phyloP scores from a whole-genome alignment of 1,139 yeast species.

The Cylindricascospora bacillispora region DNA sequence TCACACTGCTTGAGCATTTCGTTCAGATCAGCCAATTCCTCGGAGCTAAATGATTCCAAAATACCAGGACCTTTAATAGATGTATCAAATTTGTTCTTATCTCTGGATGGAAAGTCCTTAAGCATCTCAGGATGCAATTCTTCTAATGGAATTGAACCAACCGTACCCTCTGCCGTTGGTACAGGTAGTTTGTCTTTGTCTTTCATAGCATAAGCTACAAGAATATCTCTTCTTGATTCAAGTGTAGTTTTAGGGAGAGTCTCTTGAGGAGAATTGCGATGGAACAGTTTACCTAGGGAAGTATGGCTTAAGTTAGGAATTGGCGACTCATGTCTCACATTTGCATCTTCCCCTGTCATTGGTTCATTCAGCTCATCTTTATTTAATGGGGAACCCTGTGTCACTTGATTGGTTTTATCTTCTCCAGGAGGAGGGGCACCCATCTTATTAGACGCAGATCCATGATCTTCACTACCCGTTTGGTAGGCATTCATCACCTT shows the following conservation, averaged over 20 bases:
- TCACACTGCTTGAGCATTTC: constrained; percentile 7
- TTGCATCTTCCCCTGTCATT: neutral
- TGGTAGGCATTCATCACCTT: constrained; percentile 6
- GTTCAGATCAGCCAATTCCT: constrained; percentile 7
- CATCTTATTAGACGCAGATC: neutral
- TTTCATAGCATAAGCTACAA: constrained; percentile 18
- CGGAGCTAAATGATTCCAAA: constrained; percentile 7
- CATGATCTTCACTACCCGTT: constrained; percentile 6
- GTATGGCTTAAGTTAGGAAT: no score
- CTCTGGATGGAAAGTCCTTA: constrained; percentile 14
- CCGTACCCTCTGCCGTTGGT: constrained; percentile 18
- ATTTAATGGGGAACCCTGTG: no score
- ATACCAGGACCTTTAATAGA: constrained; percentile 18
- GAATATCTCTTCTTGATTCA: constrained; percentile 6
- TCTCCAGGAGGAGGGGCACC: no score
- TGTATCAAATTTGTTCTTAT: constrained; percentile 18
- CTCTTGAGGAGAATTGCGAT: no score
- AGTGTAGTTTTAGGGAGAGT: no score
- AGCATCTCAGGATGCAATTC: constrained; percentile 16
- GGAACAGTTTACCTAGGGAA: no score
- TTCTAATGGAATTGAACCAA: constrained; percentile 22
- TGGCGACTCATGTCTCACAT: neutral
- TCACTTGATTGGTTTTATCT: no score
- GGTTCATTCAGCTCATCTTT: no score
- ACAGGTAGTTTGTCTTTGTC: constrained; percentile 13